Percentiles rank a stretch among this genome's conserved stretches.
Evolutionary conservation across 2,329 filamentous ascomycete species (phyloP).

Genomic region (Alternaria conjuncta): DNA sequence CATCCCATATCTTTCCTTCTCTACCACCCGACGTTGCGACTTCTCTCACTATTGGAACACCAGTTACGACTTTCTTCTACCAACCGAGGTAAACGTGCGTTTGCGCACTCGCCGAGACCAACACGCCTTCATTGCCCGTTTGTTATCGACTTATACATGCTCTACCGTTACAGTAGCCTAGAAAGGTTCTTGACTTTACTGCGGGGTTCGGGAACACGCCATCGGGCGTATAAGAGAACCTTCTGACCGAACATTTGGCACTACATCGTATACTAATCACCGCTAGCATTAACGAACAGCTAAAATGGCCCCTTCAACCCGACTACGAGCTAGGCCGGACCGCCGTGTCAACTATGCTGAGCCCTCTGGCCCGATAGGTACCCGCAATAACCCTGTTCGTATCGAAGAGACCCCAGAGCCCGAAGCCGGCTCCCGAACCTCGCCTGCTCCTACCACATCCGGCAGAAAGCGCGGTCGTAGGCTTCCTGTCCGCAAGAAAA

Average conservation of each 20-base stretch:
- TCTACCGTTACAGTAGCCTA: neutral
- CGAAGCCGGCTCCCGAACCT: neutral
- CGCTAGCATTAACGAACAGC: neutral
- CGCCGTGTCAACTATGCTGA: slow-evolving; percentile 10
- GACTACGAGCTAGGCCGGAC: slow-evolving; percentile 6
- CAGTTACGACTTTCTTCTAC: neutral
- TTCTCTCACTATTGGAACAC: neutral
- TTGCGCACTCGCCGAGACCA: neutral
- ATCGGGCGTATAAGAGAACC: neutral
- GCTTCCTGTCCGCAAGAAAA: neutral
- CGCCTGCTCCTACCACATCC: neutral
- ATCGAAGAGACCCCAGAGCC: slow-evolving; percentile 5
- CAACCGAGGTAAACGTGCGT: neutral
- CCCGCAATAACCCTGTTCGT: neutral
- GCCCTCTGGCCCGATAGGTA: neutral
- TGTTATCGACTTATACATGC: neutral
- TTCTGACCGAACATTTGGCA: neutral
- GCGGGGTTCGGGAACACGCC: neutral
- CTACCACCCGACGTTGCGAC: neutral
- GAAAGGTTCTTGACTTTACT: neutral
- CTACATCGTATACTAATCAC: neutral
- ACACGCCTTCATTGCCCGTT: neutral
- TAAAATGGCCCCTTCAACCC: slow-evolving; percentile 20
- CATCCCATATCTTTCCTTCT: neutral
- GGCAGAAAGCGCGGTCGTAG: neutral